A percentile compares a stretch with the other conserved stretches of the same genome.
These are phyloP conservation scores for Cercospora sp. DNA, from an alignment of 2,329 filamentous ascomycete species.

Conservation along the genomic window DNA sequence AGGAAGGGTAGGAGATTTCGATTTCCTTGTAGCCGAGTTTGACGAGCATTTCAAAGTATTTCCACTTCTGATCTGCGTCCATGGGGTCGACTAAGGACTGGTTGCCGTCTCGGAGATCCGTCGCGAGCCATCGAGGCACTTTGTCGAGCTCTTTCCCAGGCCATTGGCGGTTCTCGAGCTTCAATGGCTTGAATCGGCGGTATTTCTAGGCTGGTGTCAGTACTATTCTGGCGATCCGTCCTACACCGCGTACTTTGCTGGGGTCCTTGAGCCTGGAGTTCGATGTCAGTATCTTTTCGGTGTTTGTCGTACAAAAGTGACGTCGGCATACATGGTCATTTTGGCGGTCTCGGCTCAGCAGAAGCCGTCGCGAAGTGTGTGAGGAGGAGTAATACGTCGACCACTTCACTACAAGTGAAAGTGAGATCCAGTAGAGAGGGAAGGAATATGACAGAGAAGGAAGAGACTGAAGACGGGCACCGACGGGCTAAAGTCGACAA, in stretches of 20 bases:
- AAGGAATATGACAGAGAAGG: background rate
- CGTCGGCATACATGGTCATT: conserved; percentile 14
- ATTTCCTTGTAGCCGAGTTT: conserved; percentile 97
- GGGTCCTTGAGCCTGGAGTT: conserved; percentile 55
- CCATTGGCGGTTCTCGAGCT: conserved; percentile 76
- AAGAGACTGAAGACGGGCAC: background rate
- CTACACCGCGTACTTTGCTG: background rate
- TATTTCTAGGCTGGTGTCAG: conserved; percentile 68
- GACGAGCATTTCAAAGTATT: conserved; percentile 91
- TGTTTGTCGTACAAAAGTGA: background rate
- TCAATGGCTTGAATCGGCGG: conserved; percentile 65
- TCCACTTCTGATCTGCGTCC: conserved; percentile 94
- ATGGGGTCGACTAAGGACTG: conserved; percentile 92
- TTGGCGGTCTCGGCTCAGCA: conserved; percentile 15
- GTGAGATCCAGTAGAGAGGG: background rate
- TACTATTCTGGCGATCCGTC: background rate
- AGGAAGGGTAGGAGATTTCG: conserved; percentile 92
- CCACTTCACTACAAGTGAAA: background rate
- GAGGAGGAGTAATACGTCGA: background rate
- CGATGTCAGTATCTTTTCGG: conserved; percentile 4
- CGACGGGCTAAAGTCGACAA: background rate
- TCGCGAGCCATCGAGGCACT: conserved; percentile 86
- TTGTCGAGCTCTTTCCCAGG: conserved; percentile 79
- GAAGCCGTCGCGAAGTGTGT: background rate
- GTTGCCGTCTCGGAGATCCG: conserved; percentile 88